These are phyloP conservation scores for Termitomyces sp. DNA, from an alignment of 768 basidiomycete species.

Conservation along the genomic window DNA sequence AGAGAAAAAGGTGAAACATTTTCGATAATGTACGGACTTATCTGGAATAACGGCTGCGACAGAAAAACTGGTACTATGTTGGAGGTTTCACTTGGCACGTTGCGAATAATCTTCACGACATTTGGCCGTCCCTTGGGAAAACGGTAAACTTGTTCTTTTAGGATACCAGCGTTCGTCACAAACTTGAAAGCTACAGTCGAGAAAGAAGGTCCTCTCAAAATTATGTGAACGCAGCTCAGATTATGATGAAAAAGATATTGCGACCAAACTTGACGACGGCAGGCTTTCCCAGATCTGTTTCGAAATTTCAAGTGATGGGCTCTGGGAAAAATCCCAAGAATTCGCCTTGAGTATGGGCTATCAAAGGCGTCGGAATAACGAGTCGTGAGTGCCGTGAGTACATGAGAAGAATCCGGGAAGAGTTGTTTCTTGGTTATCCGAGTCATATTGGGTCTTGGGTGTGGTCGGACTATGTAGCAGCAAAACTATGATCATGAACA, in stretches of 20 bases:
- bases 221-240: slow-evolving; percentile 32
- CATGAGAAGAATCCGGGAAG: background rate
- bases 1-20: slow-evolving; percentile 35
- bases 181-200: slow-evolving; percentile 23
- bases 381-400: background rate
- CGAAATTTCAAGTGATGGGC: slow-evolving; percentile 18
- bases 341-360: slow-evolving; percentile 19
- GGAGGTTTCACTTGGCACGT: slow-evolving; percentile 46
- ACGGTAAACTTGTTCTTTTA: slow-evolving; percentile 26
- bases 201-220: slow-evolving; percentile 30
- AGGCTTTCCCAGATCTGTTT: slow-evolving; percentile 39
- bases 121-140: slow-evolving; percentile 39
- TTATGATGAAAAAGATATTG: slow-evolving; percentile 31
- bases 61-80: slow-evolving; percentile 51
- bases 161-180: background rate
- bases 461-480: background rate
- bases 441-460: background rate
- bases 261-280: slow-evolving; percentile 34
- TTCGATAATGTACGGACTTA: background rate
- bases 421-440: background rate
- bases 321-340: slow-evolving; percentile 7
- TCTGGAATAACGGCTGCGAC: slow-evolving; percentile 4
- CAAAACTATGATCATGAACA: too few species aligned
- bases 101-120: slow-evolving; percentile 19
- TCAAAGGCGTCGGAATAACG: background rate